Evolutionary conservation across 1,284 basidiomycete species (phyloP).

Genomic region (Heterobasidion annosum): DNA sequence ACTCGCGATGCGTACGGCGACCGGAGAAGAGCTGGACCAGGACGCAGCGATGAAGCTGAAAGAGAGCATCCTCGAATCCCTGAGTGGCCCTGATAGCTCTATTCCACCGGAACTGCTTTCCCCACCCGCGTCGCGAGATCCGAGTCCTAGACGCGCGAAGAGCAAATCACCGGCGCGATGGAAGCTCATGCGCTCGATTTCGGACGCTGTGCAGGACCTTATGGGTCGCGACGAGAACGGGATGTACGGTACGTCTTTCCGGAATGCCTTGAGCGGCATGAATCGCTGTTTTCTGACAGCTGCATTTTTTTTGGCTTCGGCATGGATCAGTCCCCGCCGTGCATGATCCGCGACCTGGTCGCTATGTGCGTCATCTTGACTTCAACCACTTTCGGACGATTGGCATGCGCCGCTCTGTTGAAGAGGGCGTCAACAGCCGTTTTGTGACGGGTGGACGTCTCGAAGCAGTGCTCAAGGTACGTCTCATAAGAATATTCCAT

Average conservation of each 20-base stretch:
- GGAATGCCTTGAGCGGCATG: background rate
- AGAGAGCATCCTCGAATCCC: conserved; percentile 48
- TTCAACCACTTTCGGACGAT: conserved; percentile 95
- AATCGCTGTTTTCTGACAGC: background rate
- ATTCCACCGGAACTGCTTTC: conserved; percentile 68
- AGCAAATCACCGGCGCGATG: conserved; percentile 75
- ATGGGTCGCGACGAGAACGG: conserved; percentile 54
- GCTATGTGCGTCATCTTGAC: conserved; percentile 71
- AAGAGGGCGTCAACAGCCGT: conserved; percentile 81
- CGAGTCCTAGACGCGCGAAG: conserved; percentile 64
- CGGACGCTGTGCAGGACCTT: conserved; percentile 61
- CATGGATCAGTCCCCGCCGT: conserved; percentile 51
- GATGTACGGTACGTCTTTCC: conserved; percentile 48
- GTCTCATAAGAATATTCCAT: conserved; percentile 12
- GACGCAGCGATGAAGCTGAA: conserved; percentile 44
- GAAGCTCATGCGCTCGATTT: conserved; percentile 70
- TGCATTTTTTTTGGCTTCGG: conserved; percentile 5
- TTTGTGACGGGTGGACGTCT: conserved; percentile 91
- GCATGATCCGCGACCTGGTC: conserved; percentile 67
- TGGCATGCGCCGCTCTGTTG: conserved; percentile 87
- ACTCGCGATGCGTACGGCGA: conserved; percentile 28
- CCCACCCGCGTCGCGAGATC: conserved; percentile 69
- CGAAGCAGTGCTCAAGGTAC: conserved; percentile 72
- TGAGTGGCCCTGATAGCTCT: conserved; percentile 51
- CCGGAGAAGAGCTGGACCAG: conserved; percentile 21